These are phyloP conservation scores for Ganoderma lingzhi DNA, from an alignment of 1,284 basidiomycete genomes.

Conservation along the genomic window DNA sequence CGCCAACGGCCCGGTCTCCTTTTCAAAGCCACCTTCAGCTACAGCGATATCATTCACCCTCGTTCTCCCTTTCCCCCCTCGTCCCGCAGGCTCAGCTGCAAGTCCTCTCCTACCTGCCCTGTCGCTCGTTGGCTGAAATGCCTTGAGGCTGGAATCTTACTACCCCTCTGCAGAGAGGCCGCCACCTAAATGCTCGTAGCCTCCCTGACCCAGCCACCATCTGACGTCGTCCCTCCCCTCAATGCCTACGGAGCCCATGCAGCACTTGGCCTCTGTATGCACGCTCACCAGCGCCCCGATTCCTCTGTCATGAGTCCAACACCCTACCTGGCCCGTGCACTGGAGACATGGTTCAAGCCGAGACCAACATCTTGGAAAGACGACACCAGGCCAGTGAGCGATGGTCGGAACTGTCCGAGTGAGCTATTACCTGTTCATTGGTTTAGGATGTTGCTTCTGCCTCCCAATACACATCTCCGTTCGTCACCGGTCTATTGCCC, in stretches of 20 bases:
- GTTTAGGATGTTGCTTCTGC: background rate
- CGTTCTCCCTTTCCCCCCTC: background rate
- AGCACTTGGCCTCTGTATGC: background rate
- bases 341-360: background rate
- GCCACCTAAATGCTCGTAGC: background rate
- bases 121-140: background rate
- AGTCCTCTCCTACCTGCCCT: background rate
- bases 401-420: background rate
- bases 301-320: background rate
- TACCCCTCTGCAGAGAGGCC: background rate
- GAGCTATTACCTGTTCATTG: background rate
- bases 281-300: background rate
- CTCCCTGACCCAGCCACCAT: background rate
- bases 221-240: background rate
- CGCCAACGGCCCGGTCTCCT: conserved; percentile 1
- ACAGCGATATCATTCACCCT: background rate
- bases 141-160: background rate
- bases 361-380: background rate
- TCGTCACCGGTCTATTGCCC: no score
- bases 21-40: background rate
- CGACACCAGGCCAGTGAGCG: background rate
- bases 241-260: background rate
- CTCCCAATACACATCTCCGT: no score
- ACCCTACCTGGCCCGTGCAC: background rate
- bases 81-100: background rate